Evolutionary conservation across 1,139 yeast species (phyloP).

Genomic region (Yamadazyma aaseri): DNA sequence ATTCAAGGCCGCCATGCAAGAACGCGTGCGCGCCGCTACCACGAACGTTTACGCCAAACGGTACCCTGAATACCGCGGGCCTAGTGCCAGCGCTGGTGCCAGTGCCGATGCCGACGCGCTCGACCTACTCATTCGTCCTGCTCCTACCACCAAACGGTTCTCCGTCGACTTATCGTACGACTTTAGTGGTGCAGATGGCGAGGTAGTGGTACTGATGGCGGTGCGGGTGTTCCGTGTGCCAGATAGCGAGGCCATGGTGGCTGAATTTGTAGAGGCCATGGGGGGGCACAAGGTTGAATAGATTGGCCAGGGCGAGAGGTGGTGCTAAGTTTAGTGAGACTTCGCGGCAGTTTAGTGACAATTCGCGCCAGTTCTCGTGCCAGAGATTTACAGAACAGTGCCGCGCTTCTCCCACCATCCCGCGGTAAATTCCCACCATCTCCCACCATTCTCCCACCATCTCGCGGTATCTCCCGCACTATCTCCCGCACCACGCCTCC

Average conservation of each 20-base stretch:
- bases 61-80: constrained; percentile 49
- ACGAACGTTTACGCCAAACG: constrained; percentile 40
- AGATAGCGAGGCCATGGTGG: not conserved
- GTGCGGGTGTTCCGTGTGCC: not conserved
- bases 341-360: too few species aligned
- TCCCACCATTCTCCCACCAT: too few species aligned
- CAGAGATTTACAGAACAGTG: too few species aligned
- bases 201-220: not conserved
- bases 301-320: too few species aligned
- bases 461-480: too few species aligned
- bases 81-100: constrained; percentile 23
- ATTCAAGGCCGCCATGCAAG: constrained; percentile 31
- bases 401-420: too few species aligned
- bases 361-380: too few species aligned
- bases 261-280: not conserved
- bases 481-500: too few species aligned
- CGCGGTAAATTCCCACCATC: too few species aligned
- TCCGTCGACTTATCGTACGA: not conserved
- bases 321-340: too few species aligned
- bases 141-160: not conserved
- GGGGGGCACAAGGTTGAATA: too few species aligned
- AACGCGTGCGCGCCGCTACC: constrained; percentile 30
- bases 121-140: not conserved
- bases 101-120: not conserved
- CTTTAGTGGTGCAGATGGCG: not conserved